These are phyloP conservation scores for Blastomyces gilchristii DNA, from an alignment of 2,329 filamentous ascomycete species.

Conservation along the genomic window DNA sequence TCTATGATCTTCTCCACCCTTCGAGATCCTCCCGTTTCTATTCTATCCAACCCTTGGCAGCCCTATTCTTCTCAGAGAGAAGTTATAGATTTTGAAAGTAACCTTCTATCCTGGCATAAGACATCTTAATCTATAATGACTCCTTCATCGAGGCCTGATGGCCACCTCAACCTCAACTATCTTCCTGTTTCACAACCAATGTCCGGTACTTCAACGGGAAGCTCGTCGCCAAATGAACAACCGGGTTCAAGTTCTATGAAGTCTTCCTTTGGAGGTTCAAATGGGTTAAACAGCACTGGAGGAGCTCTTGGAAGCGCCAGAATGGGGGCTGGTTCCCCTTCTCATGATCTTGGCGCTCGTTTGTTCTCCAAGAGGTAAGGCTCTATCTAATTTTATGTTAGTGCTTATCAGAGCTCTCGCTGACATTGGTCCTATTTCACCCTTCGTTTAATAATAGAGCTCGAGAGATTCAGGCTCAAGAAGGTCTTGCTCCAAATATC, in stretches of 20 bases:
- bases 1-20: neutral
- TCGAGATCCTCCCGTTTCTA: neutral
- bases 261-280: slow-evolving; percentile 62
- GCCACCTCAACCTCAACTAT: slow-evolving; percentile 74
- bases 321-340: slow-evolving; percentile 90
- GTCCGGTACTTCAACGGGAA: slow-evolving; percentile 69
- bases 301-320: slow-evolving; percentile 48
- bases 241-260: slow-evolving; percentile 53
- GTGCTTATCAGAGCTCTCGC: neutral
- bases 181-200: slow-evolving; percentile 57
- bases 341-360: slow-evolving; percentile 73
- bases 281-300: slow-evolving; percentile 45
- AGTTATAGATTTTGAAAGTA: slow-evolving; percentile 8
- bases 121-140: slow-evolving; percentile 78
- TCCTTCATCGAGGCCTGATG: slow-evolving; percentile 65
- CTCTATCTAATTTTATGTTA: slow-evolving; percentile 4
- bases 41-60: neutral
- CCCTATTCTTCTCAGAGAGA: slow-evolving; percentile 9
- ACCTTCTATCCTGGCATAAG: slow-evolving; percentile 1
- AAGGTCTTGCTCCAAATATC: slow-evolving; percentile 67
- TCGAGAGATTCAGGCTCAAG: slow-evolving; percentile 92
- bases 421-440: slow-evolving; percentile 5
- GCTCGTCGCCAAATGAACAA: slow-evolving; percentile 69
- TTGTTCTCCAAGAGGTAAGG: slow-evolving; percentile 86
- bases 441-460: slow-evolving; percentile 52